Base-by-base conservation (phyloP, 1,139 yeast species). In the Debaryomycetaceae sp. region DNA sequence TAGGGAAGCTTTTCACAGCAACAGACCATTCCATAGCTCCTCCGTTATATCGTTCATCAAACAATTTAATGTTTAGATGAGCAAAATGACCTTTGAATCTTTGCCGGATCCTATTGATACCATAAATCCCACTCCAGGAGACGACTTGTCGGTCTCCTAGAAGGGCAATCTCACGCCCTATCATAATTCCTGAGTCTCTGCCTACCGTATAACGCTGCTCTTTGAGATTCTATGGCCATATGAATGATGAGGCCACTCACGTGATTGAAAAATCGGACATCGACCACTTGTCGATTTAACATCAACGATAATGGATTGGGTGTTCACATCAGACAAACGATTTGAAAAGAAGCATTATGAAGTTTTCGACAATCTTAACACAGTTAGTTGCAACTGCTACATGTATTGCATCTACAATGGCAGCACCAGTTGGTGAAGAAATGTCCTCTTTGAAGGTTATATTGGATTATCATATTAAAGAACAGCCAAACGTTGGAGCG, bases 391-490 rank as follows among this genome's bases (percentile, higher is more conserved):
- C 50, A 11, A 24, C 53, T 41, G 57, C 56, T n/a, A 40, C 62
- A 24, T 51, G 53, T 14, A 48, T 49, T n/a, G 46, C 51, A 13
- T 55, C 53, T 7, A 59, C 51, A 24, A 52, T 53, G 17, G 60
- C 33, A n/a, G 42, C 37, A 6, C 55, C 52, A n/a, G 60, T 49
- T 27, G 61, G 52, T 20, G 58, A 54, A 24, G 59, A 54, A 41
- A 54, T 52, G 27, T 47, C 52, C 20, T 51, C 51, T 7, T 62
- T 68, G 56, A 67, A 74, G 42, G 63, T 77, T 49, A 57, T 60
- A 37, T 65, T 75, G 37, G 74, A 70, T 42, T 79, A 76, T 52
- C 37, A 53, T n/a, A 62, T 78, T 44, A 63, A 63, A 27, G 77
- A 74, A 52, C 63, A 60, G 41, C 80, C 79, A 42, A 68, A 65